phyloP scores from a whole-genome alignment of 805 yeast genomes.

The Brettanomyces nanus region DNA sequence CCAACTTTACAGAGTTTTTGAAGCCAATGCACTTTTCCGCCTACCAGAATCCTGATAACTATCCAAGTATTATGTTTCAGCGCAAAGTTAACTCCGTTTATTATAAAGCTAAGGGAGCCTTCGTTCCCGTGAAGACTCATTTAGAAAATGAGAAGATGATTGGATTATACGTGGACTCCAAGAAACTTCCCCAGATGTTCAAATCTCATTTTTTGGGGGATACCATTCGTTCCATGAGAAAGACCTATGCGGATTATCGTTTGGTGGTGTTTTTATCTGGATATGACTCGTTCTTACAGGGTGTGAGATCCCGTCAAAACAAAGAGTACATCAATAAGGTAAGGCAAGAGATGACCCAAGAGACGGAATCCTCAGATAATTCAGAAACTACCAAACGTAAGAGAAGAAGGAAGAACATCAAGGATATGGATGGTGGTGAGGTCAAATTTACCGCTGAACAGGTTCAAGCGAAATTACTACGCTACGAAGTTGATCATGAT shows the following conservation, averaged over 20 bases:
- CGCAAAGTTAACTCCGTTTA: constrained; percentile 42
- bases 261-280: constrained; percentile 42
- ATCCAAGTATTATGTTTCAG: constrained; percentile 43
- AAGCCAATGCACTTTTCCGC: constrained; percentile 8
- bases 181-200: constrained; percentile 32
- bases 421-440: neutral
- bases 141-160: constrained; percentile 35
- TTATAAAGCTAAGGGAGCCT: constrained; percentile 39
- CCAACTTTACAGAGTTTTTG: constrained; percentile 10
- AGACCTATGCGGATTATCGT: constrained; percentile 19
- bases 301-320: constrained; percentile 38
- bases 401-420: constrained; percentile 7
- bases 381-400: constrained; percentile 4
- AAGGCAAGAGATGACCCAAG: constrained; percentile 7
- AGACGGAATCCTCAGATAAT: constrained; percentile 7
- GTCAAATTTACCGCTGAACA: constrained; percentile 20
- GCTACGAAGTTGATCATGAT: constrained; percentile 38
- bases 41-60: constrained; percentile 12
- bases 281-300: constrained; percentile 36
- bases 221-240: constrained; percentile 16
- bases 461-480: constrained; percentile 33
- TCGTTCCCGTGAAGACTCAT: constrained; percentile 41
- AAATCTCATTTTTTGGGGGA: constrained; percentile 19
- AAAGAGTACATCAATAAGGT: constrained; percentile 31
- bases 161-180: constrained; percentile 39